Evolutionary conservation across 2,329 filamentous ascomycete genomes (phyloP).

Genomic region (Fusarium nygamai): DNA sequence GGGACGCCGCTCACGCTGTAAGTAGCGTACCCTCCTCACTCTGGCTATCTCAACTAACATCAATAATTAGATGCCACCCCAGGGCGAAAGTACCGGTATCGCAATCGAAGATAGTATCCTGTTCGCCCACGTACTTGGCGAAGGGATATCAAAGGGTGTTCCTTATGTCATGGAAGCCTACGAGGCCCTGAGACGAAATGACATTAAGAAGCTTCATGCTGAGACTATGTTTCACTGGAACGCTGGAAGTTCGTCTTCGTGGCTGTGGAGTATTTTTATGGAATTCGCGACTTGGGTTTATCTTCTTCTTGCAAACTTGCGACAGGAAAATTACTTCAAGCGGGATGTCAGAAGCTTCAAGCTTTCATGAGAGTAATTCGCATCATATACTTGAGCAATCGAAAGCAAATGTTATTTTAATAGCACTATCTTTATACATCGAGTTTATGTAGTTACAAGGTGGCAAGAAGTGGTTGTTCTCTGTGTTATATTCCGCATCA

Average conservation of each 20-base stretch:
- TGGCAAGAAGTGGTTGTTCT: too few relatives aligned
- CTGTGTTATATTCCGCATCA: too few relatives aligned
- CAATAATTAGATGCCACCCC: background rate
- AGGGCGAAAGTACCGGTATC: background rate
- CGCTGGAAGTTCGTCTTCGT: background rate
- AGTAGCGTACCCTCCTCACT: fast-evolving
- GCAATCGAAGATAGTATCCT: background rate
- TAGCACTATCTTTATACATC: too few relatives aligned
- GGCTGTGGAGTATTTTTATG: background rate
- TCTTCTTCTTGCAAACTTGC: background rate
- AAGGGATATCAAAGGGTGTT: fast-evolving
- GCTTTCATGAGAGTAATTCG: background rate
- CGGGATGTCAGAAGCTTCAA: background rate
- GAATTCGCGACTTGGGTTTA: background rate
- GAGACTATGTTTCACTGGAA: background rate
- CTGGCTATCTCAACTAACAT: fast-evolving
- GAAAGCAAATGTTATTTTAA: too few relatives aligned
- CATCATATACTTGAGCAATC: too few relatives aligned
- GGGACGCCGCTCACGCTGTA: background rate
- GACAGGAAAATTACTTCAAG: background rate
- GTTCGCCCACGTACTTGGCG: background rate
- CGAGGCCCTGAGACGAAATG: background rate
- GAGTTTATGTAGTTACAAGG: too few relatives aligned
- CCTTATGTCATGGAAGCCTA: background rate
- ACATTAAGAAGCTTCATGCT: background rate